These are phyloP conservation scores for Lactarius vividus DNA, from an alignment of 768 basidiomycete species.

Conservation along the genomic window DNA sequence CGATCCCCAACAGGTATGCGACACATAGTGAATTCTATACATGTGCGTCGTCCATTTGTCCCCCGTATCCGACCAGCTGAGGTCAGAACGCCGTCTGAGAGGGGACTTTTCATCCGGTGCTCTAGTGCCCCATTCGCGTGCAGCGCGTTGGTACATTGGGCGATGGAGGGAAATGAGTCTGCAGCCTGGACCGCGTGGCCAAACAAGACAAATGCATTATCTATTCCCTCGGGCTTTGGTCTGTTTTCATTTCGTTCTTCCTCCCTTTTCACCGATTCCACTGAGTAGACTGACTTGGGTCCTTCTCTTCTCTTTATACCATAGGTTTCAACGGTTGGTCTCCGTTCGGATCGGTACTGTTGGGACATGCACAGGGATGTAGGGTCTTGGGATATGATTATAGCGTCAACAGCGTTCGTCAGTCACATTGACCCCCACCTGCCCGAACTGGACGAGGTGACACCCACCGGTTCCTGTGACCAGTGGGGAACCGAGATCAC, in stretches of 20 bases:
- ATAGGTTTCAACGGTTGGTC: conserved; percentile 48
- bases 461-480: no score
- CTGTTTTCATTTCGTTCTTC: not conserved
- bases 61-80: not conserved
- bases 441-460: not conserved
- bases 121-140: conserved; percentile 46
- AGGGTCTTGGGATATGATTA: no score
- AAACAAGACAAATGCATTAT: conserved; percentile 47
- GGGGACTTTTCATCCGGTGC: conserved; percentile 53
- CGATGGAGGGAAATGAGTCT: conserved; percentile 56
- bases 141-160: conserved; percentile 44
- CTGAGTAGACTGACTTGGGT: not conserved
- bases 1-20: conserved; percentile 2
- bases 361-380: conserved; percentile 37
- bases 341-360: conserved; percentile 48
- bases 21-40: not conserved
- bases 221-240: conserved; percentile 55
- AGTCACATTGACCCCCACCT: conserved; percentile 16
- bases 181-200: conserved; percentile 43
- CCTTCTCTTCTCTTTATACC: no score
- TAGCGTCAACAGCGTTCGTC: conserved; percentile 26
- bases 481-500: conserved; percentile 45
- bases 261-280: not conserved
- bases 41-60: not conserved
- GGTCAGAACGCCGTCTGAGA: not conserved